Evolutionary conservation across 2,329 filamentous ascomycete genomes (phyloP).

Genomic region (Colletotrichum noveboracense): DNA sequence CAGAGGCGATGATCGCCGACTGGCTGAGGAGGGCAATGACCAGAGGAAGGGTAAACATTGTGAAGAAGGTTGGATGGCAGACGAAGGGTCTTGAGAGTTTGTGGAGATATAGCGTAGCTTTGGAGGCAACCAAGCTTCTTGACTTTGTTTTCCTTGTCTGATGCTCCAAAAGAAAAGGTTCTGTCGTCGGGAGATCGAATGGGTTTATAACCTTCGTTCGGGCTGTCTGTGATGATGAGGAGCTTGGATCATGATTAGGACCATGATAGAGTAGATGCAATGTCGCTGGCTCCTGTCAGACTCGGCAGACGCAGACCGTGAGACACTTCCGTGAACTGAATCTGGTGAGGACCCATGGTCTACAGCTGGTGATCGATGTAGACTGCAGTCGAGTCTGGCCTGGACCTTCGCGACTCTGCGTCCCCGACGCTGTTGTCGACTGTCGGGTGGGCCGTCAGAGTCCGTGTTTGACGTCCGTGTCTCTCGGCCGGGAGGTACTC

Average conservation of each 20-base stretch:
- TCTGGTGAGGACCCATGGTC: neutral
- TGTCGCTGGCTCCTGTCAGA: neutral
- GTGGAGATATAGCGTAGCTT: neutral
- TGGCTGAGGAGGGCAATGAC: conserved; percentile 10
- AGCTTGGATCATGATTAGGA: neutral
- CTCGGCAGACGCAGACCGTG: neutral
- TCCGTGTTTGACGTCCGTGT: neutral
- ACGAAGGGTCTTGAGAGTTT: conserved; percentile 5
- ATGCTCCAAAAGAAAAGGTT: neutral
- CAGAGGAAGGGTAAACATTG: neutral
- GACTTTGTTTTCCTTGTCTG: conserved; percentile 17
- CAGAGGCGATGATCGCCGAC: conserved; percentile 2
- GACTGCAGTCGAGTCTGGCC: neutral
- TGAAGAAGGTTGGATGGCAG: neutral
- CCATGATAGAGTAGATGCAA: neutral
- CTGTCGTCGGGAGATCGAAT: neutral
- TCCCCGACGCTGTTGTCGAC: conserved; percentile 1
- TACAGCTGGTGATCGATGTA: neutral
- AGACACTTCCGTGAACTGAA: neutral
- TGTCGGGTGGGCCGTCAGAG: neutral
- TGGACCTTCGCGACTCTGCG: neutral
- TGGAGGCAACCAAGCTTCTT: conserved; percentile 3
- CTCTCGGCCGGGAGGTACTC: neutral
- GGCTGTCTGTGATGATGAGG: neutral
- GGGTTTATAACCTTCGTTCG: conserved; percentile 16